These are phyloP conservation scores for Vitis cinerea DNA, from an alignment of 164 flowering plant genomes.

Conservation along the genomic window DNA sequence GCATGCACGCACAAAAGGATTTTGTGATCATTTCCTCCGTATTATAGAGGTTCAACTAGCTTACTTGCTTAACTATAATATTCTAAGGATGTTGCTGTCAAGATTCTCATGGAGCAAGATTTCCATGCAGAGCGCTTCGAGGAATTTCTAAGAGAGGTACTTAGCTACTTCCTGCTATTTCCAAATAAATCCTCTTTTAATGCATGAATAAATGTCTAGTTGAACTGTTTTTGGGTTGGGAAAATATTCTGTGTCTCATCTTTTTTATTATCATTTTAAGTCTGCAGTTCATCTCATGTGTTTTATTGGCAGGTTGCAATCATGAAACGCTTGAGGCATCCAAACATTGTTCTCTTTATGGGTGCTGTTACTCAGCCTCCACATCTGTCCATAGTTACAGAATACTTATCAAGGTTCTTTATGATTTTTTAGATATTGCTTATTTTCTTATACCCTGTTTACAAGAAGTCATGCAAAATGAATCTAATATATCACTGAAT, in stretches of 20 bases:
- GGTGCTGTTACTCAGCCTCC: constrained; percentile 98
- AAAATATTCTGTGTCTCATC: neutral
- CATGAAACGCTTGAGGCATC: constrained; percentile 95
- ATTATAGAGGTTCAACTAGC: too few species aligned
- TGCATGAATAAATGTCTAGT: too few species aligned
- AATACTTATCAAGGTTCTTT: constrained; percentile 84
- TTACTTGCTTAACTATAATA: neutral
- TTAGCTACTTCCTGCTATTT: neutral
- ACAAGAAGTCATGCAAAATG: neutral
- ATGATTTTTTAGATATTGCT: neutral
- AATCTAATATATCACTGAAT: neutral
- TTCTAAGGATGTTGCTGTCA: constrained; percentile 96
- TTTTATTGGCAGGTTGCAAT: constrained; percentile 66
- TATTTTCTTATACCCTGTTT: neutral
- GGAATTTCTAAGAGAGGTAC: constrained; percentile 92
- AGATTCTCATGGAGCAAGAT: constrained; percentile 98
- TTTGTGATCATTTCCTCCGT: too few species aligned
- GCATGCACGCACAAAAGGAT: too few species aligned
- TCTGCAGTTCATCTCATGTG: neutral
- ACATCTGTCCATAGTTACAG: constrained; percentile 91
- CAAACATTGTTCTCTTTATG: constrained; percentile 97
- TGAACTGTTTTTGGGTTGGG: neutral
- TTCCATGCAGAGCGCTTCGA: constrained; percentile 72
- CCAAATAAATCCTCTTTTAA: too few species aligned
- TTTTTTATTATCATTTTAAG: neutral